Conservation (phyloP, 768 basidiomycete species). For the Lactarius evosmus region DNA sequence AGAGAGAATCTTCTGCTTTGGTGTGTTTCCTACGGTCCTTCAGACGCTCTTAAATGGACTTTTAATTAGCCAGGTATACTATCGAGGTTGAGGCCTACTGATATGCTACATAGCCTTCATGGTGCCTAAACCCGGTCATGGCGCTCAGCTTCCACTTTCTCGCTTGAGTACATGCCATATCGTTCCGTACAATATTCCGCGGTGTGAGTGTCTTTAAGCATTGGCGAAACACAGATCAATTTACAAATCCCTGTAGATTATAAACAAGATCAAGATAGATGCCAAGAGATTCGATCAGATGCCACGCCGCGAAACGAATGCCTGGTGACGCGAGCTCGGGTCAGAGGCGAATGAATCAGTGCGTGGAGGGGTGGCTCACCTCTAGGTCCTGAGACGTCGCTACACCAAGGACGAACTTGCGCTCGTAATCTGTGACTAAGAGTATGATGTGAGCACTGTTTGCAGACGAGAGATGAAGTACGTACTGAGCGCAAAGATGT, state of each 20-base stretch:
- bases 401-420: slow-evolving; percentile 81
- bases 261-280: background rate
- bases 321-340: slow-evolving; percentile 29
- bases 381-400: slow-evolving; percentile 77
- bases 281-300: slow-evolving; percentile 10
- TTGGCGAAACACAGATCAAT: slow-evolving; percentile 7
- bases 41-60: slow-evolving; percentile 6
- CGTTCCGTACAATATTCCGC: slow-evolving; percentile 13
- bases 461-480: slow-evolving; percentile 7
- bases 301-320: slow-evolving; percentile 39
- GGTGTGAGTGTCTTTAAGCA: slow-evolving; percentile 18
- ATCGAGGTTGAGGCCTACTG: slow-evolving; percentile 58
- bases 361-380: slow-evolving; percentile 26
- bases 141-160: slow-evolving; percentile 30
- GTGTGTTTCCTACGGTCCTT: slow-evolving; percentile 36
- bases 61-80: slow-evolving; percentile 47
- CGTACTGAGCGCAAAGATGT: slow-evolving; percentile 75
- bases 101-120: slow-evolving; percentile 59
- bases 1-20: slow-evolving; percentile 58
- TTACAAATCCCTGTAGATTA: background rate
- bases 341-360: background rate
- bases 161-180: slow-evolving; percentile 27
- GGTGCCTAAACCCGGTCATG: slow-evolving; percentile 32
- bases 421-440: slow-evolving; percentile 75
- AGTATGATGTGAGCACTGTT: background rate